phyloP scores from a whole-genome alignment of 371 early-diverging fungal species.

The Blakeslea trispora region DNA sequence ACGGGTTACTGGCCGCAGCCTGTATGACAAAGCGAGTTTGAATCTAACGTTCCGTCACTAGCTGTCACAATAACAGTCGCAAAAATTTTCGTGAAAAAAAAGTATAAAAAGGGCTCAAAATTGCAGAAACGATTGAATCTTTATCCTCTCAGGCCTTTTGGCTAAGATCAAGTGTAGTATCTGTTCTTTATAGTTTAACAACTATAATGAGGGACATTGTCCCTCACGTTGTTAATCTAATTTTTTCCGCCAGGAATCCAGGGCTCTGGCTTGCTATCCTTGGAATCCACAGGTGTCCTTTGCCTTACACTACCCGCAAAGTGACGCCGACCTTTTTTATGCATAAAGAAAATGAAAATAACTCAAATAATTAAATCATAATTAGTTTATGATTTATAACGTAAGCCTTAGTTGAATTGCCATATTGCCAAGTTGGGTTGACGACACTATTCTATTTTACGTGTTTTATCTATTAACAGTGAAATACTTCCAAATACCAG shows the following conservation, averaged over 20 bases:
- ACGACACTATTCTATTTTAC: too few species aligned
- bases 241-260: conserved; percentile 49
- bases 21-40: too few species aligned
- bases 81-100: conserved; percentile 10
- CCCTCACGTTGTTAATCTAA: conserved; percentile 56
- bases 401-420: too few species aligned
- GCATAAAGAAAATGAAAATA: conserved; percentile 20
- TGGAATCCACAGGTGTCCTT: conserved; percentile 40
- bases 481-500: too few species aligned
- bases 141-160: conserved; percentile 75
- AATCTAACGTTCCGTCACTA: too few species aligned
- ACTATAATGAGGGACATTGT: conserved; percentile 60
- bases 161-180: conserved; percentile 87
- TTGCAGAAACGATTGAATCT: conserved; percentile 22
- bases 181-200: conserved; percentile 82
- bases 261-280: conserved; percentile 45
- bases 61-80: too few species aligned
- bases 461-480: too few species aligned
- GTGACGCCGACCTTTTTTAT: conserved; percentile 36
- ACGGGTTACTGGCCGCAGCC: too few species aligned
- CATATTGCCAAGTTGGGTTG: too few species aligned
- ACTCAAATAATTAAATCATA: too few species aligned
- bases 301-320: conserved; percentile 43
- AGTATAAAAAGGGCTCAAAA: conserved; percentile 32
- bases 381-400: too few species aligned